Evolutionary conservation across 306 rosid genomes (phyloP).

Genomic region (Boehmeria nivea): DNA sequence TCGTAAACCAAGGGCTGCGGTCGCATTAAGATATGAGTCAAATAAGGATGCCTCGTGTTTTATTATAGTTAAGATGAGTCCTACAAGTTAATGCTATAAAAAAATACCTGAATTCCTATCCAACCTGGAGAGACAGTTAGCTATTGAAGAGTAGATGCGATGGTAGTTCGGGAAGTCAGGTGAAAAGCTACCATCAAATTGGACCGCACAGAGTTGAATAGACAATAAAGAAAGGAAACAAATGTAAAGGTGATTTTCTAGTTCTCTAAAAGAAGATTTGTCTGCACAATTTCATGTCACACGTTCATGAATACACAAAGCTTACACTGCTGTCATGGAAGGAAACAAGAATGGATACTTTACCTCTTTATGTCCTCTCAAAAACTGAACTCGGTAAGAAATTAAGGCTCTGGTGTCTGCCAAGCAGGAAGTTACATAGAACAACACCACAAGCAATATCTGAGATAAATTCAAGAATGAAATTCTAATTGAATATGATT

Average conservation of each 20-base stretch:
- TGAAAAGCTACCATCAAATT: conserved; percentile 27
- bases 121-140: conserved; percentile 50
- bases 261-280: conserved; percentile 8
- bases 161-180: conserved; percentile 31
- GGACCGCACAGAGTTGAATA: conserved; percentile 21
- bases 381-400: not conserved
- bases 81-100: conserved; percentile 11
- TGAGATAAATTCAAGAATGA: not conserved
- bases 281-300: conserved; percentile 18
- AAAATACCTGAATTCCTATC: conserved; percentile 20
- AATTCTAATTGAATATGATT: not conserved
- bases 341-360: conserved; percentile 6
- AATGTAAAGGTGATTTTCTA: conserved; percentile 3
- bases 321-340: conserved; percentile 19
- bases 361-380: conserved; percentile 21
- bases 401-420: conserved; percentile 1
- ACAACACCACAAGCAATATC: not conserved
- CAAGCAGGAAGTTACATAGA: conserved; percentile 9
- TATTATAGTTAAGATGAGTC: conserved; percentile 7
- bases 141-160: conserved; percentile 64
- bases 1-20: conserved; percentile 13
- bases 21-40: conserved; percentile 12
- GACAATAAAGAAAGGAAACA: conserved; percentile 23
- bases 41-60: conserved; percentile 25
- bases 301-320: conserved; percentile 14